These are phyloP conservation scores for Cephalotrichum gorgonifer DNA, from an alignment of 2,329 filamentous ascomycete genomes.

Conservation along the genomic window DNA sequence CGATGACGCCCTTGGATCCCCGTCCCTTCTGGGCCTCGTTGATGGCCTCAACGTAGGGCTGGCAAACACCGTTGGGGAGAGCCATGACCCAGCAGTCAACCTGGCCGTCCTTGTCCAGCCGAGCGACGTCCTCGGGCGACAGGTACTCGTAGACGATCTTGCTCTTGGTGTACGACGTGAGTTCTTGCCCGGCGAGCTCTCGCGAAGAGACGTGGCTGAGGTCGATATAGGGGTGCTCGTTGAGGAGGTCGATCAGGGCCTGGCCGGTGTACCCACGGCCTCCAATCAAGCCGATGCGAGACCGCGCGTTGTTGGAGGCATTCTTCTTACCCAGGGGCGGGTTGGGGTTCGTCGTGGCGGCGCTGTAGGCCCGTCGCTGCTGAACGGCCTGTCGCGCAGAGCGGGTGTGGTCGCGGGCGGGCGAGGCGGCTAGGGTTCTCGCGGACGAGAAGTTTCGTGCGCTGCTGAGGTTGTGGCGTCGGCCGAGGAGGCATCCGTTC, in stretches of 20 bases:
- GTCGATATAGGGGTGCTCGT: constrained; percentile 82
- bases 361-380: too few species aligned
- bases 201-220: constrained; percentile 87
- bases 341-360: constrained; percentile 88
- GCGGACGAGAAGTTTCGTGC: too few species aligned
- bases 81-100: constrained; percentile 98
- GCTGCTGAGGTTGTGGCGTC: too few species aligned
- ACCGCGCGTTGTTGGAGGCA: constrained; percentile 66
- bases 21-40: constrained; percentile 45
- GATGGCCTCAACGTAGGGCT: constrained; percentile 85
- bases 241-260: constrained; percentile 77
- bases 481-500: too few species aligned
- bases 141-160: constrained; percentile 90
- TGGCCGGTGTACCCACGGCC: constrained; percentile 92
- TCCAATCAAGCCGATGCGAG: constrained; percentile 78
- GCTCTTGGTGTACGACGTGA: constrained; percentile 84
- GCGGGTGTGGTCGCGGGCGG: too few species aligned
- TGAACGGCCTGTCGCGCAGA: too few species aligned
- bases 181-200: constrained; percentile 76
- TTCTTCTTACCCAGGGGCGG: constrained; percentile 84
- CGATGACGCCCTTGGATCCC: constrained; percentile 60
- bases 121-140: constrained; percentile 71
- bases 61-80: constrained; percentile 88
- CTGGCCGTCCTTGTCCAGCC: constrained; percentile 73
- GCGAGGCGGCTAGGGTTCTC: too few species aligned